Conservation (phyloP, 2,329 filamentous ascomycete species). For the Aspergillus melleus region DNA sequence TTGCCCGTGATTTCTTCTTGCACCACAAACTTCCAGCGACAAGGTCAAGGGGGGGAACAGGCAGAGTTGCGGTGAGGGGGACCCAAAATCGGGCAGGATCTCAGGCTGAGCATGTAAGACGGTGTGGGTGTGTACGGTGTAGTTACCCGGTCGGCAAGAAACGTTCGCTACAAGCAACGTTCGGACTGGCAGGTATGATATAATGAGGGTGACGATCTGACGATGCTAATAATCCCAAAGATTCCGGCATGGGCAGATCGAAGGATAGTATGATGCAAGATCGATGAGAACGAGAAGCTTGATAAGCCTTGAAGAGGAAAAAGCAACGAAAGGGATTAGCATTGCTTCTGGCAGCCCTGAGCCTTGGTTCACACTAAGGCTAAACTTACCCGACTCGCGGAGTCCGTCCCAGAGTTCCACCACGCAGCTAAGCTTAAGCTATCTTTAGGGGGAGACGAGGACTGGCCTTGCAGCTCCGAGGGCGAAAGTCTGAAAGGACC, state of each 20-base stretch:
- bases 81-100: conserved; percentile 3
- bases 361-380: conserved; percentile 3
- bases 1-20: neutral
- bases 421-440: conserved; percentile 29
- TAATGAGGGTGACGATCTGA: neutral
- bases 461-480: neutral
- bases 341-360: conserved; percentile 9
- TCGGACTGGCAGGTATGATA: neutral
- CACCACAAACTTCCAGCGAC: conserved; percentile 9
- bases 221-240: neutral
- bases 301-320: conserved; percentile 7
- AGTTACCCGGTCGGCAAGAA: conserved; percentile 4
- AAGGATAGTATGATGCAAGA: conserved; percentile 14
- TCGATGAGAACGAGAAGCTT: conserved; percentile 4
- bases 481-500: conserved; percentile 2
- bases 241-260: conserved; percentile 12
- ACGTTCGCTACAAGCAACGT: neutral
- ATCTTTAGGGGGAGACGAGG: conserved; percentile 22
- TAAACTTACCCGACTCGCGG: conserved; percentile 9
- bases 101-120: neutral
- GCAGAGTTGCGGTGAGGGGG: conserved; percentile 15
- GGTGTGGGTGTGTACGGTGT: neutral
- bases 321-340: conserved; percentile 16
- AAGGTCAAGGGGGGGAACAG: conserved; percentile 4
- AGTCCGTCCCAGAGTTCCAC: neutral